These are phyloP conservation scores for Fagopyrum tataricum DNA, from an alignment of 148 eudicot species.

Conservation along the genomic window DNA sequence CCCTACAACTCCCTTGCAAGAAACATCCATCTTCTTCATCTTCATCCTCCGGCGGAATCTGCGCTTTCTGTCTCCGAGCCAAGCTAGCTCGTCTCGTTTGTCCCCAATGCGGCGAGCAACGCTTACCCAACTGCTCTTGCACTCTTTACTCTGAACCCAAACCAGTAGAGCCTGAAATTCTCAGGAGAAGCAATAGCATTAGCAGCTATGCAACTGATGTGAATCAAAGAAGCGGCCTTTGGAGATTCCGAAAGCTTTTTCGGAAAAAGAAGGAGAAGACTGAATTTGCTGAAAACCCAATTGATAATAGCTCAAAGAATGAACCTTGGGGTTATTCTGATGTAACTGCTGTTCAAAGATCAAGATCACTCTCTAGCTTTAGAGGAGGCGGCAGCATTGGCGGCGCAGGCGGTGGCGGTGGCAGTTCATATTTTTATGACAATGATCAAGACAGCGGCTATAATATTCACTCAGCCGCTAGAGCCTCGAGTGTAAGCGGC, in stretches of 20 bases:
- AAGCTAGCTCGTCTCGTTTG: constrained; percentile 57
- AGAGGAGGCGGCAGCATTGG: constrained; percentile 22
- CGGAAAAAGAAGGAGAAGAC: constrained; percentile 30
- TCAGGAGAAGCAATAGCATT: constrained; percentile 53
- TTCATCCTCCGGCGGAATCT: constrained; percentile 59
- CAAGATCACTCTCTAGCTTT: constrained; percentile 70
- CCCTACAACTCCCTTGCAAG: constrained; percentile 38
- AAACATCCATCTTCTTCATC: constrained; percentile 47
- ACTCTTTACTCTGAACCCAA: constrained; percentile 24
- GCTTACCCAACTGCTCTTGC: constrained; percentile 37
- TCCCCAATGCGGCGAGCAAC: constrained; percentile 72
- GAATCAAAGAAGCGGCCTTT: constrained; percentile 29
- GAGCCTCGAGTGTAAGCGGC: constrained; percentile 60
- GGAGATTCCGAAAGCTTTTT: constrained; percentile 57
- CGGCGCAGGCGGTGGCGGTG: constrained; percentile 21
- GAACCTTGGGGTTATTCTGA: constrained; percentile 23
- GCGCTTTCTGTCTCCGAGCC: constrained; percentile 70
- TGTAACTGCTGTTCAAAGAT: constrained; percentile 46
- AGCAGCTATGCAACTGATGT: constrained; percentile 34
- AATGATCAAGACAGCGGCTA: neutral
- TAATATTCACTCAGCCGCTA: constrained; percentile 45
- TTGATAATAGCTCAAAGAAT: constrained; percentile 19
- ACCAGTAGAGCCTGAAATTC: constrained; percentile 16
- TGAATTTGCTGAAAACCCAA: constrained; percentile 17
- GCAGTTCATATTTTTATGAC: constrained; percentile 15